phyloP scores from a whole-genome alignment of 2,329 filamentous ascomycete species.

The Pseudogymnoascus verrucosus region DNA sequence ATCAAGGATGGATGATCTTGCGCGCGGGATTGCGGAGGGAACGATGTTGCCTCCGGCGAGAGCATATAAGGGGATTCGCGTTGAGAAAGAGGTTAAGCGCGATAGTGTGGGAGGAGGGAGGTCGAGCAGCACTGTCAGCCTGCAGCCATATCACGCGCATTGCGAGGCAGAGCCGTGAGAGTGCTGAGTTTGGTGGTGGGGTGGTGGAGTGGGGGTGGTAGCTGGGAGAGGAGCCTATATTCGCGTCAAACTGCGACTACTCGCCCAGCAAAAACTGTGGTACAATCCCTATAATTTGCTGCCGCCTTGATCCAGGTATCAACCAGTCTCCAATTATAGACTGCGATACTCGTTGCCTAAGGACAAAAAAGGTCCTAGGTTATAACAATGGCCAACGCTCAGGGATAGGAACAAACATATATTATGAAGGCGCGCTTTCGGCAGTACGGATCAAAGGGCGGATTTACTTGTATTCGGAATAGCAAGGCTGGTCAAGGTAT shows the following conservation, averaged over 20 bases:
- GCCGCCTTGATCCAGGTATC: background rate
- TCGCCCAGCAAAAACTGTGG: background rate
- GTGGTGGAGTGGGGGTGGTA: background rate
- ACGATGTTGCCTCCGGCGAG: slow-evolving; percentile 23
- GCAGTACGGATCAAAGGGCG: background rate
- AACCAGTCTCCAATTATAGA: background rate
- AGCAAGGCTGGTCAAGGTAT: background rate
- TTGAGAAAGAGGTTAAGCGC: background rate
- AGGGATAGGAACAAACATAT: background rate
- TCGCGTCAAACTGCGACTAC: background rate
- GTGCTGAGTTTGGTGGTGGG: background rate
- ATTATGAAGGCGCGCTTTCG: background rate
- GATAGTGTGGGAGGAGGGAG: background rate
- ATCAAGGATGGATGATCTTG: slow-evolving; percentile 39
- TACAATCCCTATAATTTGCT: background rate
- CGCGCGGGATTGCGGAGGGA: slow-evolving; percentile 41
- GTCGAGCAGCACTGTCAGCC: background rate
- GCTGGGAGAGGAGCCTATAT: background rate
- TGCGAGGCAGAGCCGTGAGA: background rate
- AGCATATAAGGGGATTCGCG: background rate
- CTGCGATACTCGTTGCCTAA: background rate
- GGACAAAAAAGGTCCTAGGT: background rate
- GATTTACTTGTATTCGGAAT: background rate
- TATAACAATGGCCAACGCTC: background rate
- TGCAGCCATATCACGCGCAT: background rate